Evolutionary conservation across 2,329 filamentous ascomycete genomes (phyloP), one percentile per base, ranked within the genome.

Genomic region (Tolypocladium guangdongense): DNA sequence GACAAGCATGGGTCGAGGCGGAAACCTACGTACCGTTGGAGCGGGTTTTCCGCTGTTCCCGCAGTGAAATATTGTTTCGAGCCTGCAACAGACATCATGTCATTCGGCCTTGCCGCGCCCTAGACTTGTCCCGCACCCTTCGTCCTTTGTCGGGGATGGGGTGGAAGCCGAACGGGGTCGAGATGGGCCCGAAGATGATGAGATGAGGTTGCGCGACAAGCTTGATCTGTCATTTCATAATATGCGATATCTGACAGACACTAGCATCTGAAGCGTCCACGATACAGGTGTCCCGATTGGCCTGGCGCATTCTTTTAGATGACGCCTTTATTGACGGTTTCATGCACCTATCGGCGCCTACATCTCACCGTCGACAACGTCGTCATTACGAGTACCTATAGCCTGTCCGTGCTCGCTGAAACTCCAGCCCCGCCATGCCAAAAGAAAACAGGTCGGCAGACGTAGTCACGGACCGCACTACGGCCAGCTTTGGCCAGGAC

Each of bases 181-280:
- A 50, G 47, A 27, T 27, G 39, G 12, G 39, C 12, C 39, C 16
- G 18, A 16, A n/a, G 50, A 46, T 18, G 52, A 56, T 52, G 52
- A 50, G 32, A 39, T 10, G 16, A 33, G 32, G 37, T 30, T 46
- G 27, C 46, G 22, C 38, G 8, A 30, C 30, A 47, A 33, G 55
- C 45, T 46, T 57, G 57, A 59, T 55, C 41, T 56, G 37, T 57
- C 55, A 58, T 49, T 54, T 55, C 37, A 16, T 22, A 36, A 43
- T 53, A 47, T 49, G 22, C 51, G 57, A 58, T 41, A 55, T 54
- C 51, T 60, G 57, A 60, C 55, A 37, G 50, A 46, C 49, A 16
- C 32, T 18, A 37, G 33, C 50, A 52, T 57, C 49, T 52, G 8
- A 32, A 56, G 14, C 16, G 11, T 16, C 47, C n/a, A 22, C n/a